A percentile compares a stretch with the other conserved stretches of the same genome.
These are phyloP conservation scores for Macrophomina pseudophaseolina DNA, from an alignment of 2,329 filamentous ascomycete genomes.

Conservation along the genomic window DNA sequence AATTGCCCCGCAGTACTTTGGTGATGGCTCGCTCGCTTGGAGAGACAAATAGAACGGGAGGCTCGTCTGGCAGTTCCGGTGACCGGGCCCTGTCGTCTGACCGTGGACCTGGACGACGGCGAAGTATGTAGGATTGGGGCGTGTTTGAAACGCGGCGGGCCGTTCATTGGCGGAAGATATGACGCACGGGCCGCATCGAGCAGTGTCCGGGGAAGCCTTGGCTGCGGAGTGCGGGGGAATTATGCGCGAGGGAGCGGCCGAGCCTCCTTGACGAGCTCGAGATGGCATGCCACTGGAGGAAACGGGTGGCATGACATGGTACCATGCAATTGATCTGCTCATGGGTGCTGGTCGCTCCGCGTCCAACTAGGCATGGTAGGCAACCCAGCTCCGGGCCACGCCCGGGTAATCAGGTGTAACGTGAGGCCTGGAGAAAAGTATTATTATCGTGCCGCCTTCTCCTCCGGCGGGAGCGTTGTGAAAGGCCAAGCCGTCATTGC, in stretches of 20 bases:
- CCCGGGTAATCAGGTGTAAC: slow-evolving; percentile 18
- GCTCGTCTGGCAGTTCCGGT: not conserved
- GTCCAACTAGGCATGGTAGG: slow-evolving; percentile 21
- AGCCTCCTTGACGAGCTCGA: not conserved
- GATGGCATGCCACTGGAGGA: slow-evolving; percentile 7
- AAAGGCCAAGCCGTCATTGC: not conserved
- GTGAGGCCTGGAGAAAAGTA: not conserved
- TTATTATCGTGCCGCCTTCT: slow-evolving; percentile 10
- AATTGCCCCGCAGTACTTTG: slow-evolving; percentile 13
- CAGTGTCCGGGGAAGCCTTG: slow-evolving; percentile 11
- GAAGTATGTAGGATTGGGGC: not conserved
- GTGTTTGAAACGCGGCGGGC: slow-evolving; percentile 1
- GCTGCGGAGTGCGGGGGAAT: slow-evolving; percentile 25
- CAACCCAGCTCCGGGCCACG: not conserved
- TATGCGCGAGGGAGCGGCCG: slow-evolving; percentile 3
- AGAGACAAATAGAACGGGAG: not conserved
- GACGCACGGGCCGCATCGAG: slow-evolving; percentile 1
- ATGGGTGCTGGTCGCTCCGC: slow-evolving; percentile 12
- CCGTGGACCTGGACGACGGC: not conserved
- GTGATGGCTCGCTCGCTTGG: slow-evolving; percentile 11
- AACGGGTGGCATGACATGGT: slow-evolving; percentile 23
- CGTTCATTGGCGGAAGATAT: slow-evolving; percentile 25
- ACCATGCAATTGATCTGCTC: slow-evolving; percentile 23
- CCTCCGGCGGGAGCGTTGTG: not conserved
- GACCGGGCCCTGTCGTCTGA: not conserved